These are phyloP conservation scores for Leptodontidium sp. DNA, from an alignment of 2,329 filamentous ascomycete genomes.

Conservation along the genomic window DNA sequence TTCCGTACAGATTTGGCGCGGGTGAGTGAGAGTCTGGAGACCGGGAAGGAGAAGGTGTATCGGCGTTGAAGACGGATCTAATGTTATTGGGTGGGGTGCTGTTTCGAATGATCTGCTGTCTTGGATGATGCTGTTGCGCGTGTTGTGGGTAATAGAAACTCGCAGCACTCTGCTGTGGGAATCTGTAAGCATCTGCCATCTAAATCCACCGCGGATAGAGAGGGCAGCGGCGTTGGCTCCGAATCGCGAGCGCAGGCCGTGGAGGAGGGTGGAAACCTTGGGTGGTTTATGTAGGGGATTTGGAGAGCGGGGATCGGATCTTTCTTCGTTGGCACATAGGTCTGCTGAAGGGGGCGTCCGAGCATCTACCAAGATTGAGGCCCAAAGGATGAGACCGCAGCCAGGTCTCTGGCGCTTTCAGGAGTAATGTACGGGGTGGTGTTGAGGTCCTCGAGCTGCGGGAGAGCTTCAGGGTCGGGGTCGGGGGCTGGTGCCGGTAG, in stretches of 20 bases:
- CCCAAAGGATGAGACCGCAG: slow-evolving; percentile 20
- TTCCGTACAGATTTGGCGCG: slow-evolving; percentile 54
- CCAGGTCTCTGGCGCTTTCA: slow-evolving; percentile 25
- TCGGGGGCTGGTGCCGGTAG: neutral
- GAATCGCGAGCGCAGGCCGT: slow-evolving; percentile 38
- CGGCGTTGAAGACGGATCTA: slow-evolving; percentile 46
- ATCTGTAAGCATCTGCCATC: slow-evolving; percentile 76
- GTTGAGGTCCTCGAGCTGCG: neutral
- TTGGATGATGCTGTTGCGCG: slow-evolving; percentile 50
- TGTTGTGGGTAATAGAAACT: slow-evolving; percentile 65
- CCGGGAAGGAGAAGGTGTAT: slow-evolving; percentile 65
- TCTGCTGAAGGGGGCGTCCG: slow-evolving; percentile 38
- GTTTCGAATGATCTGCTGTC: slow-evolving; percentile 53
- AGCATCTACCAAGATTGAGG: slow-evolving; percentile 42
- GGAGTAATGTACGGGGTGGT: slow-evolving; percentile 1
- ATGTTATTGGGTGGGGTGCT: slow-evolving; percentile 55
- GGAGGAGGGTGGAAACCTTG: slow-evolving; percentile 20
- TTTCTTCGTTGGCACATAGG: slow-evolving; percentile 49
- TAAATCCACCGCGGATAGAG: slow-evolving; percentile 52
- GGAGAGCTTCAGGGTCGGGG: neutral
- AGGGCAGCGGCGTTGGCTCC: slow-evolving; percentile 39
- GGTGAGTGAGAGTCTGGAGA: slow-evolving; percentile 57
- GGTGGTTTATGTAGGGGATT: slow-evolving; percentile 41
- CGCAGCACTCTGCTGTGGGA: slow-evolving; percentile 65
- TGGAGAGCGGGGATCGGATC: slow-evolving; percentile 42